phyloP scores from a whole-genome alignment of 2,329 filamentous ascomycete genomes.

The Reticulascus tulasneorum region DNA sequence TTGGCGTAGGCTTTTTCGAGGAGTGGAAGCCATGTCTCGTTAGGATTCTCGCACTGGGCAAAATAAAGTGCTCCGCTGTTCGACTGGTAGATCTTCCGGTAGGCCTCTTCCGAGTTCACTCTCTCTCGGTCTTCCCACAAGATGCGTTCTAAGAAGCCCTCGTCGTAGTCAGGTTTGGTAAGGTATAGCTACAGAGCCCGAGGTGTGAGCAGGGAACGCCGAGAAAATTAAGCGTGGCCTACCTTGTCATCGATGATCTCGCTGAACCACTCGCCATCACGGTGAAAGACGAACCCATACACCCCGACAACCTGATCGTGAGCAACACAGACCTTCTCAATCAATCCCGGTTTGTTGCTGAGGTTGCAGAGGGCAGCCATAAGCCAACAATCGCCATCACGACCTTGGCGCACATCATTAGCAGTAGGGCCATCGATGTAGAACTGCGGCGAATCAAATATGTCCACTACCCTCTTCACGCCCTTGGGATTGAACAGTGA shows the following conservation, averaged over 20 bases:
- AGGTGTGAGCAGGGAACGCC: not conserved
- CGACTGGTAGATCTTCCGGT: slow-evolving; percentile 67
- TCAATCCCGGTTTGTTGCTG: slow-evolving; percentile 66
- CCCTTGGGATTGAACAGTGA: slow-evolving; percentile 37
- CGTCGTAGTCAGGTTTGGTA: slow-evolving; percentile 58
- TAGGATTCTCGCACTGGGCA: slow-evolving; percentile 67
- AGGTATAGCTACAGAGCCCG: slow-evolving; percentile 38
- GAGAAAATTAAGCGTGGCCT: not conserved
- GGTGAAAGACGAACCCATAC: slow-evolving; percentile 81
- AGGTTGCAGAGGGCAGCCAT: slow-evolving; percentile 76
- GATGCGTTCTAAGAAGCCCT: slow-evolving; percentile 45
- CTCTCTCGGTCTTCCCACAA: slow-evolving; percentile 40
- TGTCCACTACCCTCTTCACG: slow-evolving; percentile 69
- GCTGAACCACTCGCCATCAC: slow-evolving; percentile 70
- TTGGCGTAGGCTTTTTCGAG: slow-evolving; percentile 80
- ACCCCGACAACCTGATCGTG: slow-evolving; percentile 71
- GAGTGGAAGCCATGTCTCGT: slow-evolving; percentile 76
- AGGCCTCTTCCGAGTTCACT: slow-evolving; percentile 53
- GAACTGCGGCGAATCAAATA: slow-evolving; percentile 74
- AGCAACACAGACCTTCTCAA: slow-evolving; percentile 70
- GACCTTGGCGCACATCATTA: slow-evolving; percentile 75
- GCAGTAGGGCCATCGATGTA: slow-evolving; percentile 73
- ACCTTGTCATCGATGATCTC: slow-evolving; percentile 56
- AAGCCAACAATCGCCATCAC: slow-evolving; percentile 81
- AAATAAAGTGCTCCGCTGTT: slow-evolving; percentile 74